These are phyloP conservation scores for Termitomyces titanicus DNA, from an alignment of 768 basidiomycete genomes.

Conservation along the genomic window DNA sequence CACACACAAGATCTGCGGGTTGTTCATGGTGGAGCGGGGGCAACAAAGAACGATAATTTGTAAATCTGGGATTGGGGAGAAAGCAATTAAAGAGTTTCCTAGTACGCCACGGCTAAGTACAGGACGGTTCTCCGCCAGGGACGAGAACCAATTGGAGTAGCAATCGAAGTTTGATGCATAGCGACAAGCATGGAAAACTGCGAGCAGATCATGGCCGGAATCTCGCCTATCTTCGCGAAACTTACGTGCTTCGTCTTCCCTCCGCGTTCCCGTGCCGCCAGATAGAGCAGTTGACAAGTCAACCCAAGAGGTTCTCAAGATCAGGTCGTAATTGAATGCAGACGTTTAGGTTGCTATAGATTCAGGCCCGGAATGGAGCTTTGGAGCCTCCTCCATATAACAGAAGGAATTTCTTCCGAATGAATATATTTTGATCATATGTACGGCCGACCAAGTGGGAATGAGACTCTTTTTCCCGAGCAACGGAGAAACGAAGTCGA, in stretches of 20 bases:
- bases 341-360: background rate
- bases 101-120: slow-evolving; percentile 8
- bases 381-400: slow-evolving; percentile 4
- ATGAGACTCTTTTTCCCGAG: background rate
- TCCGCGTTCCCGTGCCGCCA: slow-evolving; percentile 4
- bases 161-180: slow-evolving; percentile 16
- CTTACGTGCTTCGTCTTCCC: slow-evolving; percentile 4
- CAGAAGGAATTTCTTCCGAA: background rate
- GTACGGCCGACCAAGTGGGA: slow-evolving; percentile 2
- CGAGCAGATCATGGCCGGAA: slow-evolving; percentile 2
- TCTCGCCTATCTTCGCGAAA: background rate
- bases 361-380: background rate
- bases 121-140: slow-evolving; percentile 11
- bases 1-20: slow-evolving; percentile 6
- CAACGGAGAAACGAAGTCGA: no score
- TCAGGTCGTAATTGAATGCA: no score
- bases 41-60: background rate
- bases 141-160: background rate
- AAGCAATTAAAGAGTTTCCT: slow-evolving; percentile 2
- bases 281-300: slow-evolving; percentile 3
- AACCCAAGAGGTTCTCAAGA: background rate
- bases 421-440: background rate
- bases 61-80: background rate
- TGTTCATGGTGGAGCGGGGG: background rate
- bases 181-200: slow-evolving; percentile 12